Conservation (phyloP, 2,329 filamentous ascomycete species). For the Colletotrichum australisinense region DNA sequence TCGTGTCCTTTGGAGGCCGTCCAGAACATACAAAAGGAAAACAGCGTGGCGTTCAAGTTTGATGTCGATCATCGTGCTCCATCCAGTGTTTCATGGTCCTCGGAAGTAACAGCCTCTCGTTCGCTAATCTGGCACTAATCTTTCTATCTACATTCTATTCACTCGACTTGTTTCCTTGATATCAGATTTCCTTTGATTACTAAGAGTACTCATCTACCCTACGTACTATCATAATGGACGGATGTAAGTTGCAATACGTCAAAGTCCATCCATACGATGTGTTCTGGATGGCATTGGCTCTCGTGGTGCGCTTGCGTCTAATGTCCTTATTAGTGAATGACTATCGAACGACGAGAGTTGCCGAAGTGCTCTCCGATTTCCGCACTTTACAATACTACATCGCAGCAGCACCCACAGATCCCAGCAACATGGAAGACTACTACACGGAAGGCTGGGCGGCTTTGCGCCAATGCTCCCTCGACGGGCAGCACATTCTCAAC, state of each 20-base stretch:
- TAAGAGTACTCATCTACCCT: not conserved
- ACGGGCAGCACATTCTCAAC: slow-evolving; percentile 74
- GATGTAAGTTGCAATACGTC: slow-evolving; percentile 24
- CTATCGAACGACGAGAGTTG: slow-evolving; percentile 68
- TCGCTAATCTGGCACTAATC: not conserved
- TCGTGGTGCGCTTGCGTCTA: not conserved
- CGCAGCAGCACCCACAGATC: slow-evolving; percentile 66
- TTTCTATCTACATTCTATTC: not conserved
- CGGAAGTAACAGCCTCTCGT: not conserved
- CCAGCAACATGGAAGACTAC: slow-evolving; percentile 67
- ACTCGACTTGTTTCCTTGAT: not conserved
- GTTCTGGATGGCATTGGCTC: too few relatives aligned
- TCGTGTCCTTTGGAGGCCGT: slow-evolving; percentile 16
- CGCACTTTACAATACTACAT: slow-evolving; percentile 72
- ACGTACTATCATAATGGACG: slow-evolving; percentile 27
- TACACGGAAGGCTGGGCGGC: slow-evolving; percentile 73
- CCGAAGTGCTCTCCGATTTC: slow-evolving; percentile 72
- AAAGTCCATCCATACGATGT: not conserved
- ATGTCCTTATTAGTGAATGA: slow-evolving; percentile 63
- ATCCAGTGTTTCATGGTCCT: slow-evolving; percentile 3
- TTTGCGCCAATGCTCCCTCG: slow-evolving; percentile 70
- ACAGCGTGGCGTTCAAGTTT: not conserved
- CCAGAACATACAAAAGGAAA: slow-evolving; percentile 34
- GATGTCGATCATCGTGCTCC: not conserved
- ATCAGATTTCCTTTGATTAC: not conserved